Base-by-base conservation (phyloP, 805 yeast species). In the Kurtzmaniella cleridarum region DNA sequence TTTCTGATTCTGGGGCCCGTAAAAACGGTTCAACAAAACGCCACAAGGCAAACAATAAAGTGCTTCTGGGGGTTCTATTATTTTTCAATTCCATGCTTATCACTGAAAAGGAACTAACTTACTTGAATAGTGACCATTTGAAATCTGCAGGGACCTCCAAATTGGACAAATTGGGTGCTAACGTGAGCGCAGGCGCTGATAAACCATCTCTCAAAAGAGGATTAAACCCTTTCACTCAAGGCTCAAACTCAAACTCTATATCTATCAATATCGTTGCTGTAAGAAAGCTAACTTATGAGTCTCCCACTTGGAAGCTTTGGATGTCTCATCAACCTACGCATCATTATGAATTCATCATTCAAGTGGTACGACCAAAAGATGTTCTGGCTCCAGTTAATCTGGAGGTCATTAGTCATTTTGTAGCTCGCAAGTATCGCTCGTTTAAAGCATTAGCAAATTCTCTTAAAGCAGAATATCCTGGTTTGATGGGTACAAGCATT, bases 31-130 rank as follows among this genome's bases (percentile, higher is more conserved):
- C 88, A 28, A 62, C 70, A 28, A 66, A 66, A 2, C 82, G 93
- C 51, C 74, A 76, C 49, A 76, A 84, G 46, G 60, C 81, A 34
- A 79, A 79, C 16, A 60, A 64, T 41, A 84, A 83, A 49, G 41
- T 87, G n/a, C 69, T 78, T 34, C 74, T 81, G 30, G 64, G 85
- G 36, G 57, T 89, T 14, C 59, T 84, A 20, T 64, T 88, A 52
- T 68, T 87, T 45, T 84, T 78, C 62, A 86, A 85, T 49, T 81
- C 95, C 0, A 84, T 89, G 27, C 54, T 90, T 12, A 78, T 80
- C 4, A 76, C 90, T 2, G 56, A 62, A 1, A 68, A 77, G 40
- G 91, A 84, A 48, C 50, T 69, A 12, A 59, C 52, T 9, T 84
- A 83, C 46, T 68, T 64, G 35, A 39, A 45, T 10, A 45, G 46